These are phyloP conservation scores for Gossypium schwendimanii DNA, from an alignment of 441 rosid genomes.

Conservation along the genomic window DNA sequence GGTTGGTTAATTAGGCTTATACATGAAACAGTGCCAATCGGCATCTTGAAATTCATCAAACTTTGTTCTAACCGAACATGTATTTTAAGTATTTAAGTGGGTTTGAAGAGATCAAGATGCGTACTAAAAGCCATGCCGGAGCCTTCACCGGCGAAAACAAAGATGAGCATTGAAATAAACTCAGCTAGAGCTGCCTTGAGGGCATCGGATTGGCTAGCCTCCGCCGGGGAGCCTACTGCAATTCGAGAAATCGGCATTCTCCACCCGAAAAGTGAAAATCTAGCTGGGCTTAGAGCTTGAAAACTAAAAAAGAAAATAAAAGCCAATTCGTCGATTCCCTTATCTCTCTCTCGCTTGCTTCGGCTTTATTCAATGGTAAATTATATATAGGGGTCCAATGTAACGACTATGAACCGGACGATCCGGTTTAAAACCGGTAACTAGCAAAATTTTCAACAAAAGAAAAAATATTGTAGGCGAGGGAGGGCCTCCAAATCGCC, in stretches of 20 bases:
- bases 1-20: neutral
- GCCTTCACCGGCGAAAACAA: constrained; percentile 39
- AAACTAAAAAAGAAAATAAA: neutral
- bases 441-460: neutral
- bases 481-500: constrained; percentile 18
- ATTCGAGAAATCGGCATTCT: constrained; percentile 25
- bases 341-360: neutral
- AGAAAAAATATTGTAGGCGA: neutral
- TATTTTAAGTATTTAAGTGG: neutral
- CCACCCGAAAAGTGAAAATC: neutral
- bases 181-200: constrained; percentile 39
- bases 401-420: constrained; percentile 8
- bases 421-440: constrained; percentile 21
- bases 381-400: constrained; percentile 23
- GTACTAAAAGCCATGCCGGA: constrained; percentile 47
- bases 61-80: neutral
- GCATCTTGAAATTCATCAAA: neutral
- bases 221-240: constrained; percentile 25
- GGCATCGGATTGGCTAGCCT: constrained; percentile 28
- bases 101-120: neutral
- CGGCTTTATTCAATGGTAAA: neutral
- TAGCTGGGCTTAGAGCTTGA: neutral
- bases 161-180: constrained; percentile 25
- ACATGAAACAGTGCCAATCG: neutral
- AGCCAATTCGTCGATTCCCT: neutral